A percentile compares a stretch with the other conserved stretches of the same genome.
phyloP scores from a whole-genome alignment of 23 red algal species.

The Cyanidiococcus yangmingshanensis region DNA sequence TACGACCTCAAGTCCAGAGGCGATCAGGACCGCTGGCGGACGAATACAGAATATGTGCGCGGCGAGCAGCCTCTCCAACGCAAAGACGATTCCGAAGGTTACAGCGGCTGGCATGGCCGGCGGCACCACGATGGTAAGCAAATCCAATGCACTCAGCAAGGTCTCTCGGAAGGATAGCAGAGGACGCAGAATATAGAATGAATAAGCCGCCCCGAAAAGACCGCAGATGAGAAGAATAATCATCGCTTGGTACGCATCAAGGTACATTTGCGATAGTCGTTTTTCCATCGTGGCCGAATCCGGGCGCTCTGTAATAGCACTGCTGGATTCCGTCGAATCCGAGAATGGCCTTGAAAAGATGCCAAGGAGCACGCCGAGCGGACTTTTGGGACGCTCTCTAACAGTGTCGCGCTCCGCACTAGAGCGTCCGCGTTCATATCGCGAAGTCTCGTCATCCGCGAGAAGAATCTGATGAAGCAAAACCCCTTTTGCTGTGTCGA shows the following conservation, averaged over 20 bases:
- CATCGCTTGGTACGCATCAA: slow-evolving; percentile 8
- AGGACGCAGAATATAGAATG: background rate
- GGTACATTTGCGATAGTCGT: slow-evolving; percentile 8
- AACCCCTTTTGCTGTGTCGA: slow-evolving; percentile 5
- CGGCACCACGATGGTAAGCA: slow-evolving; percentile 34
- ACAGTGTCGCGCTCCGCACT: background rate
- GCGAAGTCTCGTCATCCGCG: slow-evolving; percentile 3
- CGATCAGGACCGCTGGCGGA: slow-evolving; percentile 1
- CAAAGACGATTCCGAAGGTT: slow-evolving; percentile 35
- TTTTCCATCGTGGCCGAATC: background rate
- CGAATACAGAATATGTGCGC: slow-evolving; percentile 12
- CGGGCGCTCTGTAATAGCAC: background rate
- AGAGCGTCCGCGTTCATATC: background rate
- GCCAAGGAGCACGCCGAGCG: too few relatives aligned
- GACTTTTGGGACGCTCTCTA: background rate
- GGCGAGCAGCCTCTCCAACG: slow-evolving; percentile 12
- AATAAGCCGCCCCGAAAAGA: background rate
- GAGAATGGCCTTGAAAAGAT: too few relatives aligned
- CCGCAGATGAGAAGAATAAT: background rate
- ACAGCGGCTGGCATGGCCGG: slow-evolving; percentile 28
- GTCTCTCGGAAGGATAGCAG: background rate
- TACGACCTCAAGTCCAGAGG: slow-evolving; percentile 13
- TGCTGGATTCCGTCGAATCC: background rate
- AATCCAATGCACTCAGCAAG: slow-evolving; percentile 18
- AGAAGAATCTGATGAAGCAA: background rate